Base-by-base conservation (phyloP, 305 asterid species). In the Fraxinus dipetala region DNA sequence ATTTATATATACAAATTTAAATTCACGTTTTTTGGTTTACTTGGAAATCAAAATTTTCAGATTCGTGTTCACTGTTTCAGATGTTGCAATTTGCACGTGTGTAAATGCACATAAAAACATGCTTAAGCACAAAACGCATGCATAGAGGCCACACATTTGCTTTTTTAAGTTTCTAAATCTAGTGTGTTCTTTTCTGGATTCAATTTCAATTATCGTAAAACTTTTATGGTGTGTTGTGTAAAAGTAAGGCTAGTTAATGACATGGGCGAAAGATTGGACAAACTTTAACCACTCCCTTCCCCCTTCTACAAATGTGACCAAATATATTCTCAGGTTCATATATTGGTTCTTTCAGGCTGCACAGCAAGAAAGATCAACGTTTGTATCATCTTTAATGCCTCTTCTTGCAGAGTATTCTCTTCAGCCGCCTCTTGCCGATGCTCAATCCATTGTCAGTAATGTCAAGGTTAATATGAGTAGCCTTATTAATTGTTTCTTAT, bases 391-490 rank as follows among this genome's bases (percentile, higher is more conserved):
- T 76, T 83, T 96, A 84, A 87, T 93, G 97, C 97, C 98, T 72
- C 98, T 96, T 91, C 99, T 96, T 83, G 95, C 91, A 56, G 98
- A 96, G 87, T 93, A 96, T 92, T 90, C 93, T 84, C 95, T 96
- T 84, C 95, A 94, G 90, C 97, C 97, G 67, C 90, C 92, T 73
- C 93, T 84, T 84, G 89, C 93, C 63, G 95, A 96, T 90, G 99
- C 99, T 82, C 98, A 96, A 81, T 94, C 98, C 81, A 92, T 96
- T 86, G 98, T 93, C 86, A 91, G 98, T 80, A 89, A 91, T 87
- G 93, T 93, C 88, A 96, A 96, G 98, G 99, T 95, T 80, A 85
- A 84, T 72, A 77, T 80, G 75, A 28, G 16, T 67, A 43, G 38
- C 79, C 45, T 77, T 84, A 72, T 72, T 79, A 81, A 63, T 51